Percentiles rank a stretch among this genome's conserved stretches.
Conservation (phyloP, 345 rosid species). For the Eucalyptus regnans region DNA sequence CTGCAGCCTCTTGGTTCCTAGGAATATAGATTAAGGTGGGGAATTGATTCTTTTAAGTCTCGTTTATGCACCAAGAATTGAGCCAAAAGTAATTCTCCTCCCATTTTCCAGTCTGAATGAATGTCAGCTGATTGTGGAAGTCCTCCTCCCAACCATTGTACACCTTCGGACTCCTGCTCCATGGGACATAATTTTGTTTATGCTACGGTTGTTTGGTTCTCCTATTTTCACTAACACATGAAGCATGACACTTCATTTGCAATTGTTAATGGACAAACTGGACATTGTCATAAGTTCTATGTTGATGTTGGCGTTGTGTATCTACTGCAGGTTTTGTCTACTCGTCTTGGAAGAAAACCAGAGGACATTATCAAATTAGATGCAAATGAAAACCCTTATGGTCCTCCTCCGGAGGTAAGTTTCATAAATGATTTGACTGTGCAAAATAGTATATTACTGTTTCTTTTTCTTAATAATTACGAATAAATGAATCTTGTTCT, state of each 20-base stretch:
- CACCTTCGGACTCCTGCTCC: background rate
- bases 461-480: background rate
- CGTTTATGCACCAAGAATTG: background rate
- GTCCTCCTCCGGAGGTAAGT: conserved; percentile 99
- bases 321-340: conserved; percentile 56
- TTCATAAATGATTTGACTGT: background rate
- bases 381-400: conserved; percentile 98
- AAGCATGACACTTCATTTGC: background rate
- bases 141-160: background rate
- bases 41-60: background rate
- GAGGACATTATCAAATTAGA: conserved; percentile 93
- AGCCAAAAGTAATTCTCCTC: background rate
- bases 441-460: background rate
- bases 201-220: background rate
- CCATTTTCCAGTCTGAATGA: background rate
- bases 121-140: background rate
- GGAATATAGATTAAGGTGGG: background rate
- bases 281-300: background rate
- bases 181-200: background rate
- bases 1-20: background rate
- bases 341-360: conserved; percentile 76
- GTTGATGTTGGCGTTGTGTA: background rate
- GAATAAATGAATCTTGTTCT: background rate
- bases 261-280: background rate
- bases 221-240: background rate